Conservation (phyloP, 208 protist species). For the Leptomonas seymouri region DNA sequence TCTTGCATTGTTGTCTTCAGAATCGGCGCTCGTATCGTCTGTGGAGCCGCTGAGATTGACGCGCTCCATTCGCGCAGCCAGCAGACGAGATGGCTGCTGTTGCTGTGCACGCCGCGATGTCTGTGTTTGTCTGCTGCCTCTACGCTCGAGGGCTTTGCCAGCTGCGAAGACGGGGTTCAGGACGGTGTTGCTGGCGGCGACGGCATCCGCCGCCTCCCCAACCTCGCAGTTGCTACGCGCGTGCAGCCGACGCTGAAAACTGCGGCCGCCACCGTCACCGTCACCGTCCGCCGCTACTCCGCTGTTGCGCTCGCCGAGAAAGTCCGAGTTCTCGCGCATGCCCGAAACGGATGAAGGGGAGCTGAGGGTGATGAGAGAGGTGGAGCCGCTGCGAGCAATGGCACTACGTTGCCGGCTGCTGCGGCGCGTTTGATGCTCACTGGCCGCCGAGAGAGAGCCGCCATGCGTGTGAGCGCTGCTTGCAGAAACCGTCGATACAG, state of each 20-base stretch:
- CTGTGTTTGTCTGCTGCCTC: background rate
- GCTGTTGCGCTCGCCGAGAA: background rate
- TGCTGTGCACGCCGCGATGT: background rate
- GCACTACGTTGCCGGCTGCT: background rate
- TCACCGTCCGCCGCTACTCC: no score
- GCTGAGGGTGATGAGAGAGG: slow-evolving; percentile 25
- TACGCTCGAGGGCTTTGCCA: background rate
- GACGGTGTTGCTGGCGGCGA: background rate
- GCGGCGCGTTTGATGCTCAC: background rate
- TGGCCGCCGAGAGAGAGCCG: slow-evolving; percentile 2
- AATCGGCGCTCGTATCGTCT: background rate
- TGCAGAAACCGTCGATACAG: background rate
- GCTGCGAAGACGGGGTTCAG: background rate
- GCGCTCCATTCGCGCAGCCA: background rate
- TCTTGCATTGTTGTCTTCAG: background rate
- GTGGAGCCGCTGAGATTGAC: background rate
- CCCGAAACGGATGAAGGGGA: slow-evolving; percentile 5
- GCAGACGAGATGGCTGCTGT: background rate
- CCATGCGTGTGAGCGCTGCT: background rate
- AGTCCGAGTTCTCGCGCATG: slow-evolving; percentile 9
- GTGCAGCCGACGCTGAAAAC: no score
- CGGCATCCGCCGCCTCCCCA: slow-evolving; percentile 4
- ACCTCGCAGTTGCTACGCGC: slow-evolving; percentile 3
- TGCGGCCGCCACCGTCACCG: background rate
- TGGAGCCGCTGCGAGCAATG: background rate